A percentile compares a stretch with the other conserved stretches of the same genome.
Evolutionary conservation across 106 monocot genomes (phyloP).

Genomic region (Hemerocallis citrina): DNA sequence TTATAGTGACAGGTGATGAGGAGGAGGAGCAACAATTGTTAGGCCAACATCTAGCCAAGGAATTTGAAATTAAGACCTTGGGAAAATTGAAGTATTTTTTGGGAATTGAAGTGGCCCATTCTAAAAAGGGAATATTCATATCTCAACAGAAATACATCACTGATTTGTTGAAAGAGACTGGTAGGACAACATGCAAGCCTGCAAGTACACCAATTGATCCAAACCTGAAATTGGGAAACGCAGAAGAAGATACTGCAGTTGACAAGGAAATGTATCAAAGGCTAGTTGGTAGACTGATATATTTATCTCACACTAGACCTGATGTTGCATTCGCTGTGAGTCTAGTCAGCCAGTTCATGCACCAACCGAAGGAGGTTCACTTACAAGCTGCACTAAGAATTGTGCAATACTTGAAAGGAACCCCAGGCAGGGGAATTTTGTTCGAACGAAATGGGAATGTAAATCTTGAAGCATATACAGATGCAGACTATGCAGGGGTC

Average conservation of each 20-base stretch:
- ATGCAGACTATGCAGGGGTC: neutral
- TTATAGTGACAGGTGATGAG: neutral
- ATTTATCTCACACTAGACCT: neutral
- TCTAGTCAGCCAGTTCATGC: neutral
- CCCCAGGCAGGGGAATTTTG: neutral
- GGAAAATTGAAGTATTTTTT: neutral
- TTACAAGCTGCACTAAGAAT: neutral
- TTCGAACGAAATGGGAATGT: neutral
- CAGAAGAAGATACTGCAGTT: neutral
- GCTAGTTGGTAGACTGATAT: neutral
- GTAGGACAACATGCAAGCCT: neutral
- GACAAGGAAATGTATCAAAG: neutral
- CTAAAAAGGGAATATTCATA: neutral
- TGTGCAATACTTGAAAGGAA: neutral
- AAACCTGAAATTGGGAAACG: too few species aligned
- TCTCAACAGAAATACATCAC: neutral
- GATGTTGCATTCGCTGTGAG: neutral
- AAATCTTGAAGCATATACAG: neutral
- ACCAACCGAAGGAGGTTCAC: neutral
- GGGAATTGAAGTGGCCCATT: neutral
- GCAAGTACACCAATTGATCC: neutral
- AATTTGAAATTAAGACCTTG: neutral
- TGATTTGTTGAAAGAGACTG: neutral
- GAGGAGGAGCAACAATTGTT: neutral
- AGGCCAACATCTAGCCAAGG: neutral